Evolutionary conservation across 179 eudicot genomes (phyloP), one percentile per base, ranked within the genome.

Genomic region (Beta corolliflora): DNA sequence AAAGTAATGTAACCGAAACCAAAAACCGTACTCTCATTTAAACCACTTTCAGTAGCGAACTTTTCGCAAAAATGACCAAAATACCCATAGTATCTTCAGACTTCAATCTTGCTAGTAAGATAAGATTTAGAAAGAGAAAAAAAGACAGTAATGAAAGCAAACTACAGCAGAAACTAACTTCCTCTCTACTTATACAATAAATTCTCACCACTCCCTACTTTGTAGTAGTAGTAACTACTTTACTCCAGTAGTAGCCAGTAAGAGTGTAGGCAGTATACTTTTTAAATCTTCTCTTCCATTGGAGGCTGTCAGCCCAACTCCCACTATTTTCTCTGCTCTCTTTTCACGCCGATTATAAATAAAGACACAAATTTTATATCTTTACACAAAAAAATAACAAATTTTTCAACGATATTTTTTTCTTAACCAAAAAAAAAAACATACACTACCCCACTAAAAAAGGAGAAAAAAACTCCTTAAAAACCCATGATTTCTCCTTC

Each of bases 231-330:
- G 44, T 31, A 65, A 31, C 5, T 9, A 61, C 9, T 9, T 2
- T 3, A 61, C 12, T 36, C 2, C 41, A 36, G 41, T 36, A 36
- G 41, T 61, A 61, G 66, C 66, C 66, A 61, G 66, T 61, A 61
- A 9, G 7, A 68, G 16, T 14, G 14, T 23, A 8, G 14, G 0
- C 12, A 31, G 15, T 23, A 4, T 2, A 9, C 48, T 36, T 58
- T 25, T 74, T 74, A 31, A 55, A 31, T 5, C 14, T 52, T 52
- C 8, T 21, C 75, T 66, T 75, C 79, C 31, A 75, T 80, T 80
- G 78, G 73, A 52, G 83, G 78, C 73, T 25, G 65, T 74, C 73
- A 70, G 19, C 63, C 46, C 11, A 48, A 9, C 53, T 46, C 16
- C n/a, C 52, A 36, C 68, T 44, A 11, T 5, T 14, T 46, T 55